Evolutionary conservation across 108 stramenopile species (phyloP).

Genomic region (Nitzschia sp.): DNA sequence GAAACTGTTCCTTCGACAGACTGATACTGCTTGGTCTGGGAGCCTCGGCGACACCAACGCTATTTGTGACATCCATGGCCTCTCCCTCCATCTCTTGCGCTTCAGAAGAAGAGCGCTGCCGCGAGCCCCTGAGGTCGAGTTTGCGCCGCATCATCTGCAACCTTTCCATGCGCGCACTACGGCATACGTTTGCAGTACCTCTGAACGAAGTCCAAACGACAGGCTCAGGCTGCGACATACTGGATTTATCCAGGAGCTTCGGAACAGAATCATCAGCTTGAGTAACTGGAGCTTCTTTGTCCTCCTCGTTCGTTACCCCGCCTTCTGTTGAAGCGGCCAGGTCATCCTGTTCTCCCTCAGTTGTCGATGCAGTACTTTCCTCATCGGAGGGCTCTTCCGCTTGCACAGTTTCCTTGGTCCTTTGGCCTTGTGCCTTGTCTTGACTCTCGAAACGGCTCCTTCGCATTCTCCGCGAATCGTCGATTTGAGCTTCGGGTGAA

Average conservation of each 20-base stretch:
- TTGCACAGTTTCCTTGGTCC: too few relatives aligned
- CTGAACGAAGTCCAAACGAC: slow-evolving; percentile 26
- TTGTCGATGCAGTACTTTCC: too few relatives aligned
- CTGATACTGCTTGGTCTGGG: slow-evolving; percentile 22
- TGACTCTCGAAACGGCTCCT: too few relatives aligned
- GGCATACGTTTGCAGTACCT: slow-evolving; percentile 17
- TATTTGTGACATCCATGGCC: slow-evolving; percentile 15
- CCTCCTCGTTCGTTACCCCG: too few relatives aligned
- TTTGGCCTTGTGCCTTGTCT: too few relatives aligned
- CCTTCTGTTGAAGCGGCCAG: too few relatives aligned
- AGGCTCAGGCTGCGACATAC: neutral
- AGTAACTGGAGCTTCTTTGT: too few relatives aligned
- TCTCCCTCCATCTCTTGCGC: neutral
- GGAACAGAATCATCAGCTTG: too few relatives aligned
- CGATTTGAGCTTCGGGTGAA: too few relatives aligned
- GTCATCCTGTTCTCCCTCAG: too few relatives aligned
- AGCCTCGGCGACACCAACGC: slow-evolving; percentile 14
- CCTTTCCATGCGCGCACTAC: slow-evolving; percentile 12
- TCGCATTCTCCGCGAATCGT: too few relatives aligned
- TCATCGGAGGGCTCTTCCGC: too few relatives aligned
- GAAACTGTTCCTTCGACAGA: slow-evolving; percentile 71
- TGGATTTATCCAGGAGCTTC: neutral
- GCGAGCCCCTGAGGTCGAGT: neutral
- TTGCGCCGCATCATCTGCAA: slow-evolving; percentile 20
- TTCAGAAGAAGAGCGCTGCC: neutral